These are phyloP conservation scores for Zymoseptoria ardabiliae DNA, from an alignment of 2,329 filamentous ascomycete species.

Conservation along the genomic window DNA sequence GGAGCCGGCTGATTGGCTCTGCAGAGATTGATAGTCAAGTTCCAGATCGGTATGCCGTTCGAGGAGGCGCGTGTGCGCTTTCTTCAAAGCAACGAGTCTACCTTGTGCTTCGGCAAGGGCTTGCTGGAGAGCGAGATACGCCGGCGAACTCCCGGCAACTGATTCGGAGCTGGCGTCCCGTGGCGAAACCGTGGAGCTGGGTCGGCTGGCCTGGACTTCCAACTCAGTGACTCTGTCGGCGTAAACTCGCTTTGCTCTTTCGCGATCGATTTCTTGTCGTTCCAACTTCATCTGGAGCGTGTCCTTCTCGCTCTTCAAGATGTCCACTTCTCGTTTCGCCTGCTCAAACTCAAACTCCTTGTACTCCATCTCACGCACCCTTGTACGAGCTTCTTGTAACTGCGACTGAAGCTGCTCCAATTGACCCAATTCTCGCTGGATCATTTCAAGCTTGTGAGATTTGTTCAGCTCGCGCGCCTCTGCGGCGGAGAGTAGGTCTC, in stretches of 20 bases:
- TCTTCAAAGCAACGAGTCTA: slow-evolving; percentile 45
- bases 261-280: slow-evolving; percentile 44
- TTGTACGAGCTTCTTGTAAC: slow-evolving; percentile 52
- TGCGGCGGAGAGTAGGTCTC: slow-evolving; percentile 54
- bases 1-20: slow-evolving; percentile 23
- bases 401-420: slow-evolving; percentile 53
- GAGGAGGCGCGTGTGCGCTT: slow-evolving; percentile 45
- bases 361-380: slow-evolving; percentile 57
- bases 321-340: slow-evolving; percentile 51
- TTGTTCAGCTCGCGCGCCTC: slow-evolving; percentile 61
- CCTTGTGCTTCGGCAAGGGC: slow-evolving; percentile 41
- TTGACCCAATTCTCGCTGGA: slow-evolving; percentile 55
- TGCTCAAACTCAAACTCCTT: slow-evolving; percentile 54
- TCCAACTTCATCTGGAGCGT: slow-evolving; percentile 52
- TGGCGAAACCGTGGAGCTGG: neutral
- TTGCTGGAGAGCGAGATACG: slow-evolving; percentile 6
- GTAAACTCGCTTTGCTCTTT: slow-evolving; percentile 41
- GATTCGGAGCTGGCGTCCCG: neutral
- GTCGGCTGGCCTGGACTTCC: slow-evolving; percentile 27
- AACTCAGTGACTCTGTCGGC: slow-evolving; percentile 43
- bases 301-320: slow-evolving; percentile 53
- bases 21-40: slow-evolving; percentile 14
- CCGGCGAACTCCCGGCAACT: slow-evolving; percentile 1
- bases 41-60: slow-evolving; percentile 44
- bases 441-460: slow-evolving; percentile 56